Percentiles rank a stretch among this genome's conserved stretches.
phyloP scores from a whole-genome alignment of 2,329 filamentous ascomycete species.

The Ceratocystis diversiconidia region DNA sequence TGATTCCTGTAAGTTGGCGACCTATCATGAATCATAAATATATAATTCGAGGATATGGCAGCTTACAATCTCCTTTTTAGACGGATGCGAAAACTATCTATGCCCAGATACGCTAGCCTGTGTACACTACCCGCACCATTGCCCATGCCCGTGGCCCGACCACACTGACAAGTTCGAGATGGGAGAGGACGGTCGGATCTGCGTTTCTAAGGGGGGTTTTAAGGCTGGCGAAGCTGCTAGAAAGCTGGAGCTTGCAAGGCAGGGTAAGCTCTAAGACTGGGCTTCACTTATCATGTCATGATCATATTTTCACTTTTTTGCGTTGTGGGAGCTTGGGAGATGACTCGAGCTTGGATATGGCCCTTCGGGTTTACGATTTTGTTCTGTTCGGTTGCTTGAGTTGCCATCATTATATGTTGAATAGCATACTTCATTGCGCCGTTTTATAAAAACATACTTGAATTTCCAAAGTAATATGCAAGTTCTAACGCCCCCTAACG shows the following conservation, averaged over 20 bases:
- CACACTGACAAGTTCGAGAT: constrained; percentile 67
- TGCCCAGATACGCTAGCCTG: constrained; percentile 90
- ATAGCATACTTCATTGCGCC: not conserved
- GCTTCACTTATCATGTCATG: not conserved
- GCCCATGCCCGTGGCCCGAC: constrained; percentile 70
- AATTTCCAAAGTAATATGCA: constrained; percentile 6
- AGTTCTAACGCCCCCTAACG: constrained; percentile 14
- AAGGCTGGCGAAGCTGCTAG: constrained; percentile 54
- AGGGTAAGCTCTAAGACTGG: constrained; percentile 49
- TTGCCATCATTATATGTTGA: not conserved
- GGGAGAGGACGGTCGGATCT: constrained; percentile 57
- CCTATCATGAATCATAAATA: not conserved
- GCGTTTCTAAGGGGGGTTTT: constrained; percentile 62
- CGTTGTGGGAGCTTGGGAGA: not conserved
- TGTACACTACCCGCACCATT: constrained; percentile 93
- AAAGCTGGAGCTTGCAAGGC: constrained; percentile 68
- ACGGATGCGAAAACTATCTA: constrained; percentile 84
- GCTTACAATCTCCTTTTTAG: constrained; percentile 28
- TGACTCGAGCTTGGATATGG: not conserved
- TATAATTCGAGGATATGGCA: not conserved
- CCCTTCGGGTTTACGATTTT: not conserved
- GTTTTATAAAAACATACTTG: not conserved
- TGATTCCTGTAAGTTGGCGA: constrained; percentile 41
- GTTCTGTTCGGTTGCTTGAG: not conserved
- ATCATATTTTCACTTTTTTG: not conserved